phyloP scores from a whole-genome alignment of 139 green algal species.

The Asterochloris sp. region DNA sequence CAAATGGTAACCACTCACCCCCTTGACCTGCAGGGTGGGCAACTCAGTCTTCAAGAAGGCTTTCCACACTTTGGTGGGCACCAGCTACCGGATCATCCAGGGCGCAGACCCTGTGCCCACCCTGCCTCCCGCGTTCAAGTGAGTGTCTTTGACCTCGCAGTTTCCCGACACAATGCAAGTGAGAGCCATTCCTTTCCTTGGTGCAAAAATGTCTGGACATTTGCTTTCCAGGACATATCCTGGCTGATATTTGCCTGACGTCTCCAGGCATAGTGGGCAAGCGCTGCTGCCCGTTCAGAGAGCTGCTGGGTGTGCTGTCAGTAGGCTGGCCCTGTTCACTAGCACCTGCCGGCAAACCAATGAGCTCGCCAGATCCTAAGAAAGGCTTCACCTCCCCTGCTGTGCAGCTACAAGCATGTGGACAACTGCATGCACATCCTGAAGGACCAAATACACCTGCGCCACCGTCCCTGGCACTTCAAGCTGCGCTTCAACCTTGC shows the following conservation, averaged over 20 bases:
- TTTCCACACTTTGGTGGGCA: constrained; percentile 30
- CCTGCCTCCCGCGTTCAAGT: constrained; percentile 21
- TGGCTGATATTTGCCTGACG: not conserved
- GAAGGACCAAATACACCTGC: not conserved
- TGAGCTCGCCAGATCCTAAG: not conserved
- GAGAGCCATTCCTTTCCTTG: not conserved
- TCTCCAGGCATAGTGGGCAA: not conserved
- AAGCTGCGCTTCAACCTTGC: constrained; percentile 1
- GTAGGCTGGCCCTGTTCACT: not conserved
- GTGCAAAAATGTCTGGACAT: not conserved
- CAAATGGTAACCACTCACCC: constrained; percentile 26
- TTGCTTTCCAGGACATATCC: not conserved
- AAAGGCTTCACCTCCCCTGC: not conserved
- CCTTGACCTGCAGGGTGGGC: constrained; percentile 20
- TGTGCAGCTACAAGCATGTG: constrained; percentile 22
- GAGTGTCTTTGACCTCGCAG: not conserved
- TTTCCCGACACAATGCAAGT: not conserved
- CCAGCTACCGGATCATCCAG: constrained; percentile 20
- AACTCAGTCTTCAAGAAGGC: constrained; percentile 25
- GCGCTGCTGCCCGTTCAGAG: not conserved
- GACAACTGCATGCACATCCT: constrained; percentile 6
- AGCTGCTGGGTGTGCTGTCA: not conserved
- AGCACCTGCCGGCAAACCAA: not conserved
- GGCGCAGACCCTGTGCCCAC: constrained; percentile 25
- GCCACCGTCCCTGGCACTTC: constrained; percentile 16